phyloP scores from a whole-genome alignment of 2,329 filamentous ascomycete species.

The Alternaria sp. region DNA sequence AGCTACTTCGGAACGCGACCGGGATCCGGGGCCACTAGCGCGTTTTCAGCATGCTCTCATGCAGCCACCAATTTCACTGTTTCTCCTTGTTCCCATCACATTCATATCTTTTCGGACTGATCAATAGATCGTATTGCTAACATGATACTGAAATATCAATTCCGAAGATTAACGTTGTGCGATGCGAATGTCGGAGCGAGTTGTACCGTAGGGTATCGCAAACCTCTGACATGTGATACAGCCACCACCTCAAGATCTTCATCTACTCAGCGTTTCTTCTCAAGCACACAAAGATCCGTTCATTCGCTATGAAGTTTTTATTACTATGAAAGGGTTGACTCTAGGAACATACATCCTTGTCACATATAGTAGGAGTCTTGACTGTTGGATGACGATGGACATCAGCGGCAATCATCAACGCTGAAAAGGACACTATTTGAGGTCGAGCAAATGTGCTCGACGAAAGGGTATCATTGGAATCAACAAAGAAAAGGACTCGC shows the following conservation, averaged over 20 bases:
- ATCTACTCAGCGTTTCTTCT: background rate
- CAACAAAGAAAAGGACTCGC: background rate
- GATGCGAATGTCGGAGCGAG: background rate
- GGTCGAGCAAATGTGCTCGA: background rate
- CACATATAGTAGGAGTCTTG: background rate
- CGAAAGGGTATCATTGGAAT: background rate
- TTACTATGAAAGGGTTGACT: background rate
- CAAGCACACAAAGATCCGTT: background rate
- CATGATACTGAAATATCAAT: background rate
- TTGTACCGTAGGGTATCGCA: background rate
- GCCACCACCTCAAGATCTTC: background rate
- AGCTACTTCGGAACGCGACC: slow-evolving; percentile 30
- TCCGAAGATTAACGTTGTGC: background rate
- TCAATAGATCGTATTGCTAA: background rate
- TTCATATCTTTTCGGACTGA: background rate
- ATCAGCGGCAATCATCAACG: background rate
- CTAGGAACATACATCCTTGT: no score
- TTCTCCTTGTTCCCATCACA: background rate
- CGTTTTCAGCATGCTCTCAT: background rate
- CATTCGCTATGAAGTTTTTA: background rate
- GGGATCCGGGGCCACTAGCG: slow-evolving; percentile 17
- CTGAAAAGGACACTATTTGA: background rate
- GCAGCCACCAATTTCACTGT: background rate
- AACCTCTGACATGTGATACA: background rate
- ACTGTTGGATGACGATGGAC: no score